Conservation (phyloP, 116 monocot species). For the Papilionanthe hybrid region DNA sequence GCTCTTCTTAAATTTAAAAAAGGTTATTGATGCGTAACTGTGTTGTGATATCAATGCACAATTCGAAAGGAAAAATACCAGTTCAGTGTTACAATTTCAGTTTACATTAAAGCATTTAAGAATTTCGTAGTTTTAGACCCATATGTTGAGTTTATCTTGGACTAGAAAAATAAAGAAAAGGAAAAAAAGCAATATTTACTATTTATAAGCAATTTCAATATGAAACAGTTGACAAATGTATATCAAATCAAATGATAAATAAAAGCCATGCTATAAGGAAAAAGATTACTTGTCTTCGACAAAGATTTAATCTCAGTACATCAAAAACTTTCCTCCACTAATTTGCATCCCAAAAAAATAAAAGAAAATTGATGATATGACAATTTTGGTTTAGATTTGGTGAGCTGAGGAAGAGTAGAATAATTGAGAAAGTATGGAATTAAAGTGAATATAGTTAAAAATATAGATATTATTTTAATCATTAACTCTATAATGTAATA, state of each 20-base stretch:
- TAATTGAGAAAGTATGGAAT: neutral
- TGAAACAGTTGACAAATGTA: neutral
- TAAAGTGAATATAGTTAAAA: too few relatives aligned
- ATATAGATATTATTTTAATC: too few relatives aligned
- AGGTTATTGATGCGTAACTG: neutral
- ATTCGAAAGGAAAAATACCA: neutral
- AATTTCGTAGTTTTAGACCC: too few relatives aligned
- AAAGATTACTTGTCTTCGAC: too few relatives aligned
- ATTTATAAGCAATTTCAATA: neutral
- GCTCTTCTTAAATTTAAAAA: neutral
- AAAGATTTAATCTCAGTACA: too few relatives aligned
- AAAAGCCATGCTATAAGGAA: too few relatives aligned
- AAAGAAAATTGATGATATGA: too few relatives aligned
- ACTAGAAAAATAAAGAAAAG: neutral
- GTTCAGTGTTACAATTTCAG: neutral
- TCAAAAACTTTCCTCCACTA: too few relatives aligned
- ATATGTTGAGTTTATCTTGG: neutral
- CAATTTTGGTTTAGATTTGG: too few relatives aligned
- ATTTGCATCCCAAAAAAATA: too few relatives aligned
- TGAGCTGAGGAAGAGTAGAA: neutral
- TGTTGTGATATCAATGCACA: neutral
- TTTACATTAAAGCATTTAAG: neutral
- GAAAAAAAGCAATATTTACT: neutral
- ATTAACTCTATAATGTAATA: neutral
- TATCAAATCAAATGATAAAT: neutral